Evolutionary conservation across 768 basidiomycete genomes (phyloP).

Genomic region (Auriculariales sp.): DNA sequence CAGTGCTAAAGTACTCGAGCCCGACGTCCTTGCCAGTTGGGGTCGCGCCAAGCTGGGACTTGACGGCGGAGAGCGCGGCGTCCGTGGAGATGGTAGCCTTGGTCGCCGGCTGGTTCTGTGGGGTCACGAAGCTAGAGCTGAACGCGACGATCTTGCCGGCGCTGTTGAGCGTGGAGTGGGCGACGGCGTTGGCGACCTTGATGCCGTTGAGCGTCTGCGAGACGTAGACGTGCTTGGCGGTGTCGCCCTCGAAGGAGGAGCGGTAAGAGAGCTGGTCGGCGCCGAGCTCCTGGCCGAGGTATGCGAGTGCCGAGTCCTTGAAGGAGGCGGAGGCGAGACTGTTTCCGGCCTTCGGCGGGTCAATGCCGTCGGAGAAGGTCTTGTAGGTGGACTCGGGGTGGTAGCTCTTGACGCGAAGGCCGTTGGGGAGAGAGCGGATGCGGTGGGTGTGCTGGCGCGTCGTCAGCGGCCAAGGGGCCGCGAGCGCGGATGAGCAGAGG

Average conservation of each 20-base stretch:
- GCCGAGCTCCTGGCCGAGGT: neutral
- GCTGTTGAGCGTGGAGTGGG: constrained; percentile 28
- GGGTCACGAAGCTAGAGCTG: constrained; percentile 31
- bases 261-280: neutral
- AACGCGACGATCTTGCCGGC: constrained; percentile 27
- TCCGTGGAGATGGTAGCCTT: constrained; percentile 22
- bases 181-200: constrained; percentile 25
- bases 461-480: constrained; percentile 1
- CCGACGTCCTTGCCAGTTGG: constrained; percentile 25
- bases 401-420: constrained; percentile 2
- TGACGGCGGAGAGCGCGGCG: constrained; percentile 23
- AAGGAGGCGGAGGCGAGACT: neutral
- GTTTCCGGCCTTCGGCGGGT: neutral
- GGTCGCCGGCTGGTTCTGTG: constrained; percentile 17
- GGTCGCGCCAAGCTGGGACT: constrained; percentile 22
- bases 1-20: constrained; percentile 26
- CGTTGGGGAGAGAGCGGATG: constrained; percentile 1
- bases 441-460: constrained; percentile 1
- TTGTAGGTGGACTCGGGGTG: constrained; percentile 3
- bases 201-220: too few relatives aligned
- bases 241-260: neutral
- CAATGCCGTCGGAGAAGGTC: constrained; percentile 4
- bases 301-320: neutral
- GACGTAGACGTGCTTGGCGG: neutral
- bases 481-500: constrained; percentile 5